Evolutionary conservation across 2,329 filamentous ascomycete species (phyloP).

Genomic region (Fusarium anthophilum): DNA sequence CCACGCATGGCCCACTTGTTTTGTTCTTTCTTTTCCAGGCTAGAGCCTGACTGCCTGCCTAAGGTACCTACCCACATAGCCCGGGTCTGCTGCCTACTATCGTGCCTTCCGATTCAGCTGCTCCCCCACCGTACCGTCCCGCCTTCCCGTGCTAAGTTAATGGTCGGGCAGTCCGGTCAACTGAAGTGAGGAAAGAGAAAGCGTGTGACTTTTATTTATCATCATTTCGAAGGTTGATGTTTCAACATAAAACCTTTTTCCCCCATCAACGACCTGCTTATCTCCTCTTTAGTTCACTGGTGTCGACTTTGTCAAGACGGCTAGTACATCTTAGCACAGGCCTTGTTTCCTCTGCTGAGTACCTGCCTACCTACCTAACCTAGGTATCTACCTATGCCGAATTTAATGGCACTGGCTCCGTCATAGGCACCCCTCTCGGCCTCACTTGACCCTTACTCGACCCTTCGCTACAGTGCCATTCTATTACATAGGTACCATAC

Average conservation of each 20-base stretch:
- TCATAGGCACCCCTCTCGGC: constrained; percentile 37
- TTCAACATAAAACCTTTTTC: neutral
- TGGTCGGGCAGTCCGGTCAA: constrained; percentile 17
- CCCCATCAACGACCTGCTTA: neutral
- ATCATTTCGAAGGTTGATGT: constrained; percentile 4
- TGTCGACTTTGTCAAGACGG: constrained; percentile 1
- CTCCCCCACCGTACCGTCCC: constrained; percentile 31
- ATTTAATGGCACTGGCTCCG: constrained; percentile 30
- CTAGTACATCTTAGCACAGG: neutral
- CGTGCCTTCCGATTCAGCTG: constrained; percentile 26
- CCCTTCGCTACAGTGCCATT: constrained; percentile 11
- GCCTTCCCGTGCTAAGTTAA: constrained; percentile 20
- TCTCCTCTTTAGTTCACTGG: neutral
- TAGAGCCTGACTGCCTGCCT: neutral
- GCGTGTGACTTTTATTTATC: constrained; percentile 18
- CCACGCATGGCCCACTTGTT: neutral
- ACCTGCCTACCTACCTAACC: constrained; percentile 16
- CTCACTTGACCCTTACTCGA: constrained; percentile 32
- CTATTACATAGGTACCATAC: neutral
- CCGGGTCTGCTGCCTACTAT: constrained; percentile 19
- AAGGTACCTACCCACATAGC: neutral
- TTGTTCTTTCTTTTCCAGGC: neutral
- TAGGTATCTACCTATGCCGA: neutral
- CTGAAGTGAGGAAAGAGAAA: neutral
- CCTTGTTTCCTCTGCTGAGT: neutral